Evolutionary conservation across 805 yeast genomes (phyloP).

Genomic region (Kuraishia borneana): DNA sequence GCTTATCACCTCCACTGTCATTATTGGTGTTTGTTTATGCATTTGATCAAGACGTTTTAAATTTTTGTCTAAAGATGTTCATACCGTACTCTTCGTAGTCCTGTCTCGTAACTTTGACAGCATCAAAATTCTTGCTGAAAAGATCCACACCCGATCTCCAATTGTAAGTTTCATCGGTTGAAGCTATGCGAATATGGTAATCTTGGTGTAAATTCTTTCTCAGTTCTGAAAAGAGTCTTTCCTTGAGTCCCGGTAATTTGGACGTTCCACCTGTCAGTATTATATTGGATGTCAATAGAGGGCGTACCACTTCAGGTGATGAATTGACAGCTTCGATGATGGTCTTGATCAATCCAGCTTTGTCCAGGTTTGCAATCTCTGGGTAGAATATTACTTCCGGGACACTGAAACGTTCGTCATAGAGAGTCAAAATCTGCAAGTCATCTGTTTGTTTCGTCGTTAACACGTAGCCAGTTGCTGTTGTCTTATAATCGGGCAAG

Average conservation of each 20-base stretch:
- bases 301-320: conserved; percentile 64
- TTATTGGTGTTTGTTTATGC: conserved; percentile 23
- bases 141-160: conserved; percentile 49
- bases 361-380: conserved; percentile 44
- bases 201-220: conserved; percentile 61
- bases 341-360: conserved; percentile 68
- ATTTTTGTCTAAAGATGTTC: background rate
- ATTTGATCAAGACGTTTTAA: conserved; percentile 6
- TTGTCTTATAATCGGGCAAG: conserved; percentile 78
- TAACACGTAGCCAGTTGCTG: conserved; percentile 62
- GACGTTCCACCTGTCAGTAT: conserved; percentile 77
- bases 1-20: conserved; percentile 27
- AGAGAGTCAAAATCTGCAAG: conserved; percentile 53
- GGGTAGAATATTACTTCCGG: conserved; percentile 90
- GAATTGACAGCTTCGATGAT: conserved; percentile 57
- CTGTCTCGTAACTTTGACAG: conserved; percentile 54
- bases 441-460: conserved; percentile 21
- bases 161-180: conserved; percentile 28
- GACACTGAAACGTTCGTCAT: conserved; percentile 78
- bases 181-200: conserved; percentile 46
- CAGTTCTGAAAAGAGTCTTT: conserved; percentile 50
- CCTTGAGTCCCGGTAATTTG: conserved; percentile 53
- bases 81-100: conserved; percentile 84
- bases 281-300: conserved; percentile 71
- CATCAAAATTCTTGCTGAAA: conserved; percentile 30